Evolutionary conservation across 306 rosid genomes (phyloP).

Genomic region (Vachellia collinsii): DNA sequence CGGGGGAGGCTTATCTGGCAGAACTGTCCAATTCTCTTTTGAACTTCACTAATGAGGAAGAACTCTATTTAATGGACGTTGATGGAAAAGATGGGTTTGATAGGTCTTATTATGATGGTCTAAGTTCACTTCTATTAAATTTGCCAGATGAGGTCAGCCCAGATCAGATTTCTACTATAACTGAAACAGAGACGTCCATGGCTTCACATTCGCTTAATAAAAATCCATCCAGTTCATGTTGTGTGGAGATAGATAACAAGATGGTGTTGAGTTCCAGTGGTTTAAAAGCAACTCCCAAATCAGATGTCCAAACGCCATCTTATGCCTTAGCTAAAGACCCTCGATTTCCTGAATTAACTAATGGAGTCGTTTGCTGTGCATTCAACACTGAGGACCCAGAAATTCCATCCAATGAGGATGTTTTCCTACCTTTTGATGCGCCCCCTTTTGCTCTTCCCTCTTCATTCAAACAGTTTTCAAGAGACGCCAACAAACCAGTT

Average conservation of each 20-base stretch:
- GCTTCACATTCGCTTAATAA: constrained; percentile 44
- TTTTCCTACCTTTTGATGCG: constrained; percentile 56
- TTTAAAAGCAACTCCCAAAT: constrained; percentile 42
- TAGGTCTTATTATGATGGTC: constrained; percentile 78
- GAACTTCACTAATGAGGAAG: constrained; percentile 83
- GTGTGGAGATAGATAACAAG: constrained; percentile 50
- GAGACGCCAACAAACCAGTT: constrained; percentile 42
- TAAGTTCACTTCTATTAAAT: constrained; percentile 76
- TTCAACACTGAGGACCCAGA: constrained; percentile 77
- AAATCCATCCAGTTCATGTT: constrained; percentile 44
- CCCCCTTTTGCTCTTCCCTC: constrained; percentile 45
- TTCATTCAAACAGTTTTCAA: constrained; percentile 33
- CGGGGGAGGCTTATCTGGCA: constrained; percentile 68
- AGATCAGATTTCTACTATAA: constrained; percentile 42
- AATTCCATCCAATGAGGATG: constrained; percentile 82
- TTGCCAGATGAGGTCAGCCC: constrained; percentile 56
- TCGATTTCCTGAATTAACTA: constrained; percentile 53
- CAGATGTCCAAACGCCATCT: constrained; percentile 51
- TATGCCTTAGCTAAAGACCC: constrained; percentile 49
- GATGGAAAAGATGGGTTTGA: constrained; percentile 72
- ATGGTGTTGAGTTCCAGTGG: constrained; percentile 39
- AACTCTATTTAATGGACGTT: constrained; percentile 61
- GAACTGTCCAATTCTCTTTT: constrained; percentile 81
- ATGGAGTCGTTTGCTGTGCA: constrained; percentile 58
- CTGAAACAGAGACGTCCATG: constrained; percentile 42